A percentile compares a stretch with the other conserved stretches of the same genome.
phyloP scores from a whole-genome alignment of 2,329 filamentous ascomycete genomes.

The Chaetomiaceae sp. region DNA sequence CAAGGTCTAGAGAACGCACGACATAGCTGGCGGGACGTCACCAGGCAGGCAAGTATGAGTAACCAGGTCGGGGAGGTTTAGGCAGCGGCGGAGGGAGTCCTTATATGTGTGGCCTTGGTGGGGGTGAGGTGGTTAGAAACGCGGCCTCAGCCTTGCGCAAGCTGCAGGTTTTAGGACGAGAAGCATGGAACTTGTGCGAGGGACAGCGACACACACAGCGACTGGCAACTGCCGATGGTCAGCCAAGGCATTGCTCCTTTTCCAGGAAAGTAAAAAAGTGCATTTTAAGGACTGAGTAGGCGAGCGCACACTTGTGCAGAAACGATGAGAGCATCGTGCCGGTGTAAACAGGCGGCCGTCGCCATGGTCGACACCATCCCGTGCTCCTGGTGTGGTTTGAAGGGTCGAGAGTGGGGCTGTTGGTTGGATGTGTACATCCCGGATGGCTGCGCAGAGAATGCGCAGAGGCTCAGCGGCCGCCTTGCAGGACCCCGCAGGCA shows the following conservation, averaged over 20 bases:
- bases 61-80: not conserved
- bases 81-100: constrained; percentile 8
- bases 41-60: constrained; percentile 1
- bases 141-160: constrained; percentile 8
- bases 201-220: no score
- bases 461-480: constrained; percentile 18
- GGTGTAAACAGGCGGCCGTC: constrained; percentile 8
- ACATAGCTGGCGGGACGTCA: constrained; percentile 1
- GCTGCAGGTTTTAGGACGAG: not conserved
- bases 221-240: no score
- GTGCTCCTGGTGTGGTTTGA: not conserved
- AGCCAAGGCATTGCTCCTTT: no score
- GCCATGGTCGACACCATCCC: constrained; percentile 6
- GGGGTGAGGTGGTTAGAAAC: not conserved
- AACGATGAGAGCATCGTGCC: not conserved
- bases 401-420: not conserved
- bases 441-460: constrained; percentile 19
- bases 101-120: constrained; percentile 3
- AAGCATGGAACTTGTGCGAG: no score
- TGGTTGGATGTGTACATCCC: not conserved
- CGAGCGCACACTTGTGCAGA: no score
- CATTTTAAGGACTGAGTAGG: no score
- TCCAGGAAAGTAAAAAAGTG: no score
- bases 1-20: constrained; percentile 4
- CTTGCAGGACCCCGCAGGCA: constrained; percentile 12